Base-by-base conservation (phyloP, 202 grass and related monocot species). In the Carex arenaria region DNA sequence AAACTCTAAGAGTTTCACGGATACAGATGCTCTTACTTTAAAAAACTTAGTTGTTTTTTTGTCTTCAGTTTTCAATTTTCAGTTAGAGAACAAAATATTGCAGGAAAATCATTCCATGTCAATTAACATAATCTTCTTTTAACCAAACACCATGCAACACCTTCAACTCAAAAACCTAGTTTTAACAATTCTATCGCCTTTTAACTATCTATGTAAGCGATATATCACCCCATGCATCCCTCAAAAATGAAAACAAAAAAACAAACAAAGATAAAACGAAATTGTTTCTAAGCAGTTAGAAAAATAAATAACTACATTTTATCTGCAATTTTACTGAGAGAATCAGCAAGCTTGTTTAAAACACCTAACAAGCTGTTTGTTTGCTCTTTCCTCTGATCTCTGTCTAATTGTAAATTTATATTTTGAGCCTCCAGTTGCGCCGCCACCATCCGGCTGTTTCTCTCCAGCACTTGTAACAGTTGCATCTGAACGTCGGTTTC, bases 321-420 rank as follows among this genome's bases (percentile, higher is more conserved):
- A 68, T 98, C 96, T 5, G 95, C 93, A 61, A 98, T 98, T 88
- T 85, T 95, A 80, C 91, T 88, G 70, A 98, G 91, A 22, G 91
- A 91, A 61, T 95, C 95, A 0, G 95, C 92, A 1, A 98, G 89
- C 51, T 86, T 92, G 68, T 91, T 87, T 19, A 98, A 92, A 45
- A 98, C 89, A 19, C 78, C 82, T 61, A 91, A 84, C 60, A 98
- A 83, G 86, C 91, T 89, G 64, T 86, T 82, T 17, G 86, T 85
- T 74, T 98, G 91, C 42, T 93, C 88, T 70, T 86, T 89, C 85
- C 89, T 95, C 62, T 95, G 89, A 74, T 93, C 95, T 74, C 92
- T 91, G 84, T 98, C 95, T 10, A 93, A 86, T 85, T 89, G 89
- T 26, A 78, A 89, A 77, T 98, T 95, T 43, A 65, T 11, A 72